Conservation (phyloP, 176 grass and related monocot genomes). For the Tillandsia leiboldiana region DNA sequence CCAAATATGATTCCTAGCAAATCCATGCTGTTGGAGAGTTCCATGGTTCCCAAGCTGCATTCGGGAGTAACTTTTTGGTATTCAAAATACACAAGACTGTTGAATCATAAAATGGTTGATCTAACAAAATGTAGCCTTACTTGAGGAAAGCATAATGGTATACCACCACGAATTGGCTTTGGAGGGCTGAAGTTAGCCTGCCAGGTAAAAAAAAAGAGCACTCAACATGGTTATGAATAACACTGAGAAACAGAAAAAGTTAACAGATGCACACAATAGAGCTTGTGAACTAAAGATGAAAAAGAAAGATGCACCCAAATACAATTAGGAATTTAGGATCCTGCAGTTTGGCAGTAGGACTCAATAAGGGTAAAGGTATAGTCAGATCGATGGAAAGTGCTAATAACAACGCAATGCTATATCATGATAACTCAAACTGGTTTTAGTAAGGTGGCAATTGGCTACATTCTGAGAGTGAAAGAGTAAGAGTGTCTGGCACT, state of each 20-base stretch:
- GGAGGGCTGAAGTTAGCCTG: slow-evolving; percentile 82
- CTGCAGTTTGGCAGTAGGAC: too few relatives aligned
- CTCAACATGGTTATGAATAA: not conserved
- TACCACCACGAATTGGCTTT: slow-evolving; percentile 79
- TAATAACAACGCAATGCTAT: too few relatives aligned
- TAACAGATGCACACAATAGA: not conserved
- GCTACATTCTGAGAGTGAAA: too few relatives aligned
- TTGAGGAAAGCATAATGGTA: slow-evolving; percentile 96
- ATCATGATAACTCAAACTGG: too few relatives aligned
- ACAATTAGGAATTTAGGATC: too few relatives aligned
- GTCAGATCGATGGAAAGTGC: too few relatives aligned
- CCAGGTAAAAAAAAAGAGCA: slow-evolving; percentile 8
- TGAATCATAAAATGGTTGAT: slow-evolving; percentile 1
- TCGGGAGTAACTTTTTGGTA: slow-evolving; percentile 5
- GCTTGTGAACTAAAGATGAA: not conserved
- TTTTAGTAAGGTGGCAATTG: too few relatives aligned
- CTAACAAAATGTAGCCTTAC: slow-evolving; percentile 40
- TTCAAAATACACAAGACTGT: slow-evolving; percentile 7
- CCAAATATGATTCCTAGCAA: slow-evolving; percentile 85
- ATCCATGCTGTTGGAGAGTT: slow-evolving; percentile 62
- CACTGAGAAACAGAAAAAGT: not conserved
- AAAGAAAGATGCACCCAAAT: too few relatives aligned
- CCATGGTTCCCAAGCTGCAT: slow-evolving; percentile 89
- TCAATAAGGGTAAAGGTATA: too few relatives aligned
- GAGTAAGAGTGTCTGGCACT: too few relatives aligned